These are phyloP conservation scores for Microstroma glucosiphilum DNA, from an alignment of 1,284 basidiomycete genomes.

Conservation along the genomic window DNA sequence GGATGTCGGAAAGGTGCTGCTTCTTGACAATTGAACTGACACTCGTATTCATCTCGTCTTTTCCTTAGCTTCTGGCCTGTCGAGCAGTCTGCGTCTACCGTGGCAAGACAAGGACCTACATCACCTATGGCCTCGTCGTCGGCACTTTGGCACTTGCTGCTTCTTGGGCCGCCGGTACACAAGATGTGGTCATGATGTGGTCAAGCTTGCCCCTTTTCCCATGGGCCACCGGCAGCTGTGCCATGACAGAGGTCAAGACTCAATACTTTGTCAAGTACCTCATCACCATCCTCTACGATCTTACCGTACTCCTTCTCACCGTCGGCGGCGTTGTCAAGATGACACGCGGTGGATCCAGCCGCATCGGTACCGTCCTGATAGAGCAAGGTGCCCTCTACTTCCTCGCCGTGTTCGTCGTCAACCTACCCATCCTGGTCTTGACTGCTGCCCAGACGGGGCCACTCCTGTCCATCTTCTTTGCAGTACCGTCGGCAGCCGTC, in stretches of 20 bases:
- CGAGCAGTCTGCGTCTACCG: constrained; percentile 19
- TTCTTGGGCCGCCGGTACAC: not conserved
- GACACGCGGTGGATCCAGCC: constrained; percentile 14
- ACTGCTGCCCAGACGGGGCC: constrained; percentile 30
- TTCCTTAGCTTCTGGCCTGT: constrained; percentile 9
- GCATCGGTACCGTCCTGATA: constrained; percentile 30
- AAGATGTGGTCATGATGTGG: not conserved
- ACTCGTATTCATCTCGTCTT: too few relatives aligned
- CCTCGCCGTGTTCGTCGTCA: constrained; percentile 25
- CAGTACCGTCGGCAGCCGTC: constrained; percentile 26
- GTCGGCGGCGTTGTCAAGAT: constrained; percentile 30
- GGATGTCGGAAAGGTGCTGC: too few relatives aligned
- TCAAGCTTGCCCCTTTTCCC: not conserved
- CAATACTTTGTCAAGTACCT: constrained; percentile 17
- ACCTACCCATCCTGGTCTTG: constrained; percentile 25
- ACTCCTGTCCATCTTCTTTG: constrained; percentile 30
- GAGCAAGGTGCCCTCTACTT: constrained; percentile 38
- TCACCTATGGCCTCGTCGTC: constrained; percentile 2
- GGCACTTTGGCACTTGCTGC: not conserved
- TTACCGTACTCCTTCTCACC: constrained; percentile 24
- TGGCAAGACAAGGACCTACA: constrained; percentile 5
- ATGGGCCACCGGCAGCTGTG: constrained; percentile 11
- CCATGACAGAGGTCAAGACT: constrained; percentile 1
- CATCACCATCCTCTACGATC: constrained; percentile 16
- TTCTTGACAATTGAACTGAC: too few relatives aligned